Evolutionary conservation across 176 grass and related monocot species (phyloP).

Genomic region (Alloteropsis semialata): DNA sequence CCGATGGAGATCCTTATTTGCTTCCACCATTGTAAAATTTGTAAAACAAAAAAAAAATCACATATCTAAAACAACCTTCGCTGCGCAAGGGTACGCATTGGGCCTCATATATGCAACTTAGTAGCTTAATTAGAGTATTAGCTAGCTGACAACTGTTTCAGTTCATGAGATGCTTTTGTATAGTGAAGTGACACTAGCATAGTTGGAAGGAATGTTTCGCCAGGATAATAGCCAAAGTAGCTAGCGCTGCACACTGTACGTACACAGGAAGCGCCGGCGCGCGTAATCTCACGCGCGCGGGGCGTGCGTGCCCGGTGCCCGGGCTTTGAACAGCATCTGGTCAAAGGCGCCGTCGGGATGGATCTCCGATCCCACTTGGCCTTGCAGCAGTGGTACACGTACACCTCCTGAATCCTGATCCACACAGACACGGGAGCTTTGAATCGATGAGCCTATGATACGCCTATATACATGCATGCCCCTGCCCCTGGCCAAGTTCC

Average conservation of each 20-base stretch:
- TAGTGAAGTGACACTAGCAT: not conserved
- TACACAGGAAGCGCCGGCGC: not conserved
- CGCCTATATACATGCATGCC: not conserved
- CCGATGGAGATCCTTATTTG: too few relatives aligned
- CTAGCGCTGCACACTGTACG: not conserved
- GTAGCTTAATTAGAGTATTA: too few relatives aligned
- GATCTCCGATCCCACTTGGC: not conserved
- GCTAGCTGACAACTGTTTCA: too few relatives aligned
- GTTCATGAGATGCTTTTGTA: too few relatives aligned
- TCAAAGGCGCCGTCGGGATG: slow-evolving; percentile 40
- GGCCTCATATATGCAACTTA: too few relatives aligned
- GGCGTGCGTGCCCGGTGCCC: not conserved
- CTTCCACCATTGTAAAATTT: too few relatives aligned
- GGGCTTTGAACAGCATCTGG: slow-evolving; percentile 40
- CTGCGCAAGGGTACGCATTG: too few relatives aligned
- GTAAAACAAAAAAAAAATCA: too few relatives aligned
- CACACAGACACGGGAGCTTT: slow-evolving; percentile 17
- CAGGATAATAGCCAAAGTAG: not conserved
- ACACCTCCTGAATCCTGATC: slow-evolving; percentile 3
- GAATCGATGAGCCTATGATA: slow-evolving; percentile 35
- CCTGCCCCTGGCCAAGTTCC: slow-evolving; percentile 40
- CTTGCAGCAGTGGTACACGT: not conserved
- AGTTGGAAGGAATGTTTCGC: not conserved
- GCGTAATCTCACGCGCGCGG: not conserved
- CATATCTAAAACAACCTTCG: too few relatives aligned